Evolutionary conservation across 495 filamentous ascomycete species (phyloP).

Genomic region (Penicillium taxi): DNA sequence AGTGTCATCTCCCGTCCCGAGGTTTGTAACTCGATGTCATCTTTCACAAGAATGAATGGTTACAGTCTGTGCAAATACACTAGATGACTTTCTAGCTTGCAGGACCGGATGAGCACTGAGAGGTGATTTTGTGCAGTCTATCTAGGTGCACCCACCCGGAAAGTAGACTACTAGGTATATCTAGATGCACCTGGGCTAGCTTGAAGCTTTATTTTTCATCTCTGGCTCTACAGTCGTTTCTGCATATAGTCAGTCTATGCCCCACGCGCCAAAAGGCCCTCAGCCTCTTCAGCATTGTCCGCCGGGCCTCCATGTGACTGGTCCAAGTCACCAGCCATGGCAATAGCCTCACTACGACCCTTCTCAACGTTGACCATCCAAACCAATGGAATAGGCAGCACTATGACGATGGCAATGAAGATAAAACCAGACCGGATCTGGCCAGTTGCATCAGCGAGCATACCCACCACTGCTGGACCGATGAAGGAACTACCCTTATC

Average conservation of each 20-base stretch:
- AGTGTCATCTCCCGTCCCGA: no score
- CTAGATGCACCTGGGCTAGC: no score
- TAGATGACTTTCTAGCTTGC: no score
- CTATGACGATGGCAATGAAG: constrained; percentile 72
- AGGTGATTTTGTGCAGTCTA: no score
- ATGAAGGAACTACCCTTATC: constrained; percentile 88
- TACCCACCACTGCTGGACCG: constrained; percentile 79
- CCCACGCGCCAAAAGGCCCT: constrained; percentile 22
- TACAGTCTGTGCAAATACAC: no score
- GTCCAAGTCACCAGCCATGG: constrained; percentile 54
- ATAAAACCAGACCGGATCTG: constrained; percentile 82
- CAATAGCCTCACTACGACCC: constrained; percentile 61
- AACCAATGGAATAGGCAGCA: constrained; percentile 68
- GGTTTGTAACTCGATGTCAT: no score
- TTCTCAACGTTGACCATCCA: constrained; percentile 74
- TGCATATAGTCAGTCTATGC: constrained; percentile 3
- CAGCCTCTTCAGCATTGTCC: constrained; percentile 21
- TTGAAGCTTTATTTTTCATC: no score
- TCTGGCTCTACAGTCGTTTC: no score
- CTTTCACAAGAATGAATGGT: no score
- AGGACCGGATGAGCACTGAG: no score
- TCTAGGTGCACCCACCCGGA: no score
- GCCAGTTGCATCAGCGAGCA: constrained; percentile 72
- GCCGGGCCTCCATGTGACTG: constrained; percentile 8
- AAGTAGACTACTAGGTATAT: no score